A percentile compares a stretch with the other conserved stretches of the same genome.
phyloP scores from a whole-genome alignment of 805 yeast species.

The Isabelozyma gotoi region DNA sequence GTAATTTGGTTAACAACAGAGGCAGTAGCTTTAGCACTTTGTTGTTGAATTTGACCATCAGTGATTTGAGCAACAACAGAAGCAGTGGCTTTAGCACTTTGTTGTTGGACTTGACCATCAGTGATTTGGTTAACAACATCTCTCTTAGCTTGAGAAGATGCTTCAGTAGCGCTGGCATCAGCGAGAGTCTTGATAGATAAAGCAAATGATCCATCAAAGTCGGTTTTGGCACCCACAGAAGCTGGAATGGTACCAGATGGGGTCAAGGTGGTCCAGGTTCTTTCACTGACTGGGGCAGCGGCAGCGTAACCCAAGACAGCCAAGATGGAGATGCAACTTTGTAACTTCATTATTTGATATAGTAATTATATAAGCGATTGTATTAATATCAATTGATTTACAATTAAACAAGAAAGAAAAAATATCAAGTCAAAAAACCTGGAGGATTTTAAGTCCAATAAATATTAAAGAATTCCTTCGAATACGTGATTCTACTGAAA shows the following conservation, averaged over 20 bases:
- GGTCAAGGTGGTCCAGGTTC: constrained; percentile 27
- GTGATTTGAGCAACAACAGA: constrained; percentile 15
- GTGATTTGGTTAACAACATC: constrained; percentile 40
- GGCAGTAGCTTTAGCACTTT: constrained; percentile 20
- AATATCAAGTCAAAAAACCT: too few relatives aligned
- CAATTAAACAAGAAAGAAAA: too few relatives aligned
- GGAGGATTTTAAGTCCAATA: background rate
- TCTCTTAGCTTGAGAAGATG: constrained; percentile 5
- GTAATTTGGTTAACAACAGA: constrained; percentile 40
- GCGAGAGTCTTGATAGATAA: constrained; percentile 26
- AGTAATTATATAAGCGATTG: background rate
- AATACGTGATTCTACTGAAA: background rate
- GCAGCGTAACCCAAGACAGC: constrained; percentile 9
- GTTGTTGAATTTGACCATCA: constrained; percentile 31
- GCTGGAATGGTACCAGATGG: constrained; percentile 24
- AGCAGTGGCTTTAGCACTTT: constrained; percentile 26
- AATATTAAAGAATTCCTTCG: background rate
- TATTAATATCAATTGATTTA: background rate
- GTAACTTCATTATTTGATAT: constrained; percentile 6
- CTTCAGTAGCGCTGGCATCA: constrained; percentile 10
- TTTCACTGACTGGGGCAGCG: constrained; percentile 26
- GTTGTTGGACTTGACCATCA: constrained; percentile 49
- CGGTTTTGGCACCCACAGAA: constrained; percentile 22
- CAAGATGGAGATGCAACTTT: constrained; percentile 10
- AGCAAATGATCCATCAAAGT: constrained; percentile 30